Percentiles rank a stretch among this genome's conserved stretches.
Evolutionary conservation across 352 stramenopile genomes (phyloP).

Genomic region (Phytophthora niederhauseri): DNA sequence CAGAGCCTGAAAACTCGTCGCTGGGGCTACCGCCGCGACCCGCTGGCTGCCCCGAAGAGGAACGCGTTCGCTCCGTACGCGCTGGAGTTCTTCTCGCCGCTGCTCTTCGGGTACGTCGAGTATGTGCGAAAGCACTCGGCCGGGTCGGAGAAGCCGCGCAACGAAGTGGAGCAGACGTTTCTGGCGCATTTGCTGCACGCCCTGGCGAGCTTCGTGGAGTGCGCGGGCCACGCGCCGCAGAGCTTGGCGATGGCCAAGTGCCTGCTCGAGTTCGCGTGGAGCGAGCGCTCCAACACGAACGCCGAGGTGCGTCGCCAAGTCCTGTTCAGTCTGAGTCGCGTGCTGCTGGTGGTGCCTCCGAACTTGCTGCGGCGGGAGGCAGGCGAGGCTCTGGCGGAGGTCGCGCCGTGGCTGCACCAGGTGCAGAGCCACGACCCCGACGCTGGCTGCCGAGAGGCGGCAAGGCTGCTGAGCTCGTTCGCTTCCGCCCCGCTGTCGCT

Average conservation of each 20-base stretch:
- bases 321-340: constrained; percentile 71
- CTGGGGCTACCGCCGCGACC: constrained; percentile 72
- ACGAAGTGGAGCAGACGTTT: constrained; percentile 71
- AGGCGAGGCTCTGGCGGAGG: constrained; percentile 46
- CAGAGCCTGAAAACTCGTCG: constrained; percentile 65
- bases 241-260: constrained; percentile 73
- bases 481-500: constrained; percentile 27
- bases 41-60: constrained; percentile 47
- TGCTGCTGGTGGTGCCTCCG: constrained; percentile 65
- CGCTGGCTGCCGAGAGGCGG: constrained; percentile 71
- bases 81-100: constrained; percentile 73
- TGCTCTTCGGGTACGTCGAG: constrained; percentile 75
- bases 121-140: constrained; percentile 50
- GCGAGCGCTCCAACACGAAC: constrained; percentile 44
- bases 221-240: constrained; percentile 58
- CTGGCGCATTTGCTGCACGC: constrained; percentile 74
- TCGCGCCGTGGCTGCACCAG: constrained; percentile 61
- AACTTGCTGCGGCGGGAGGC: constrained; percentile 63
- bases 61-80: constrained; percentile 72
- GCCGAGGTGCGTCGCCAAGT: constrained; percentile 77
- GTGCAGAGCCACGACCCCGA: constrained; percentile 57
- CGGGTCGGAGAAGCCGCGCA: constrained; percentile 30
- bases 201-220: constrained; percentile 73
- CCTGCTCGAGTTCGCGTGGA: constrained; percentile 75
- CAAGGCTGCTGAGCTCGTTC: constrained; percentile 58